Base-by-base conservation (phyloP, 768 basidiomycete genomes). In the Coprinopsis strossmayeri region DNA sequence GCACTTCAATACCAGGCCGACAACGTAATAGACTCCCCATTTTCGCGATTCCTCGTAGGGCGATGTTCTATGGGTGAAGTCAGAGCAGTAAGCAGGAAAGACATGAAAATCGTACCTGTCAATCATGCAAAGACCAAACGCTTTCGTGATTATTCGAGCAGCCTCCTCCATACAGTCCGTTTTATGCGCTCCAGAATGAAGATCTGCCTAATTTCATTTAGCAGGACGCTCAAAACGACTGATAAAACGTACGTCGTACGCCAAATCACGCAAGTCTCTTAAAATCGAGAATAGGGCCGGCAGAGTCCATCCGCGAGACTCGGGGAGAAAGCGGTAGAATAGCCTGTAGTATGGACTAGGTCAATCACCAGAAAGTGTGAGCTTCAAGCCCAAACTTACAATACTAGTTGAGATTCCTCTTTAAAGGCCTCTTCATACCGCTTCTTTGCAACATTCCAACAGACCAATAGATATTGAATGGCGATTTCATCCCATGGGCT, bases 21-120 rank as follows among this genome's bases (percentile, higher is more conserved):
- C 93, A 12, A 96, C 80, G 58, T 92, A 90, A 68, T 98, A 98
- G 1, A 93, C 78, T 0, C 92, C 84, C 91, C 92, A 87, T 69
- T 89, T 89, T 57, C 91, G 71, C 32, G 87, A 85, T 64, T 88
- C 77, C 24, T 79, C 72, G 42, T 81, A 66, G 15, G 83, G 78
- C n/a, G 86, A 86, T 30, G 71, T 77, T 54, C 87, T 85, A 37
- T 5, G 38, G 10, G n/a, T 32, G 46, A 2, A 46, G n/a, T 35
- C 24, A 47, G 39, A 12, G 45, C 21, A 34, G 28, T 27, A 26
- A 13, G 12, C 9, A 15, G 18, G 21, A 27, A 44, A 13, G 15
- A 39, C 40, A 45, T 42, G 24, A 32, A 20, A 26, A 27, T 23
- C 52, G 23, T 44, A 73, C 71, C 69, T 65, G 50, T 98, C 96